Evolutionary conservation across 257 asterid genomes (phyloP), one percentile per base, ranked within the genome.

Genomic region (Lithospermum erythrorhizon): DNA sequence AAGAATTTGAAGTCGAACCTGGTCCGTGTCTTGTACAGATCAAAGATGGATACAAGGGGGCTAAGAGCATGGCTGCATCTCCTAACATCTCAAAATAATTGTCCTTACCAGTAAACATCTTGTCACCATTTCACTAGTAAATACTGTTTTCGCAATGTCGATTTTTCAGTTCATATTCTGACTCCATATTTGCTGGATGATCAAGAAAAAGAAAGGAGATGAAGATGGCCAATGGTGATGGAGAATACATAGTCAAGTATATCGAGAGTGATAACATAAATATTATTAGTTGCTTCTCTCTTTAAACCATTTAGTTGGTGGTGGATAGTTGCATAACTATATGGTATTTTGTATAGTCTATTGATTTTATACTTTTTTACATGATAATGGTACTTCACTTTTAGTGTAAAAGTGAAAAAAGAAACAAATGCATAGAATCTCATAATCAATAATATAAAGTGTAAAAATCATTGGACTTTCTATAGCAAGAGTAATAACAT

Each of bases 21-120:
- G 75, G 80, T 37, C 81, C 77, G 2, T 86, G 95, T 68, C 81
- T 82, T 58, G 20, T 37, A 16, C 49, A 13, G 18, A 41, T 13
- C 49, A 11, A 3, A 13, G 49, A 13, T 18, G 13, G 14, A 41
- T 11, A 11, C 13, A 14, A 41, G 49, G 49, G 17, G 49, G 17
- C 49, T 11, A 3, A 13, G 16, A 41, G 49, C 5, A 41, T 0
- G 17, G 49, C 49, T 41, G 49, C 17, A 13, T 41, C 49, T 11
- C 18, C 18, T 41, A 14, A 11, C 16, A 13, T 41, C 17, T 41
- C 49, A 41, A 41, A 35, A 7, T 3, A 41, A 11, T 13, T 14
- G 18, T 1, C 49, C 18, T 41, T 14, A 41, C 49, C 11, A 0
- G 49, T 41, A 41, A 11, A 41, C 13, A 41, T 2, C 14, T 35